A percentile compares a stretch with the other conserved stretches of the same genome.
These are phyloP conservation scores for Aspergillus spinulosporus DNA, from an alignment of 2,329 filamentous ascomycete genomes.

Conservation along the genomic window DNA sequence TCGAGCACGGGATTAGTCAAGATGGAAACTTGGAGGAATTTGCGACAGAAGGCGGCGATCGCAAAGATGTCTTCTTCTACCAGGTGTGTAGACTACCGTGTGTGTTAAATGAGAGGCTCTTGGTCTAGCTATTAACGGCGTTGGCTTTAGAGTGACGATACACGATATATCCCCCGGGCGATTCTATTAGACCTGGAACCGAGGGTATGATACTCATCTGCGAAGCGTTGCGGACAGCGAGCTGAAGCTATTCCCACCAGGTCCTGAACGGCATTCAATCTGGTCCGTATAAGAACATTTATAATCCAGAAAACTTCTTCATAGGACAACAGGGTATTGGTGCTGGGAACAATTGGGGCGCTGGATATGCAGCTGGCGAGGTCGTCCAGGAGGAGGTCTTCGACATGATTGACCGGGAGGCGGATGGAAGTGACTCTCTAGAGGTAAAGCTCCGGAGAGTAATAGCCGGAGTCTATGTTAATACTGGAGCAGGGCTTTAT, in stretches of 20 bases:
- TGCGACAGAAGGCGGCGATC: slow-evolving; percentile 93
- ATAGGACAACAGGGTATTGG: slow-evolving; percentile 90
- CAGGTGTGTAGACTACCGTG: slow-evolving; percentile 49
- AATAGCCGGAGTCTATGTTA: not conserved
- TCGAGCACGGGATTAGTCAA: slow-evolving; percentile 96
- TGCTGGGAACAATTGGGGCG: slow-evolving; percentile 97
- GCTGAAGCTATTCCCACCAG: slow-evolving; percentile 37
- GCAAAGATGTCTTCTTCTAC: slow-evolving; percentile 99
- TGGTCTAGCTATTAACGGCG: not conserved
- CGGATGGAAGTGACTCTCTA: slow-evolving; percentile 94
- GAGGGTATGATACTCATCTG: slow-evolving; percentile 56
- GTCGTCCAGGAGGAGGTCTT: slow-evolving; percentile 93
- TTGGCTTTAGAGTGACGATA: slow-evolving; percentile 77
- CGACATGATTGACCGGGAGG: slow-evolving; percentile 99
- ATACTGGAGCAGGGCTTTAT: slow-evolving; percentile 73
- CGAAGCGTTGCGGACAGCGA: slow-evolving; percentile 1
- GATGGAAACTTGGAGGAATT: slow-evolving; percentile 97
- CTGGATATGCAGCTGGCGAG: slow-evolving; percentile 91
- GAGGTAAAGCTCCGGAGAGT: slow-evolving; percentile 58
- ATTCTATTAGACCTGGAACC: slow-evolving; percentile 96
- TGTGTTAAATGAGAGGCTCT: not conserved
- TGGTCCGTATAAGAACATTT: slow-evolving; percentile 95
- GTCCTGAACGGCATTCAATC: slow-evolving; percentile 91
- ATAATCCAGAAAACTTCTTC: slow-evolving; percentile 99
- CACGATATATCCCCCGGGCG: slow-evolving; percentile 92